These are phyloP conservation scores for Phytophthora syringae DNA, from an alignment of 352 stramenopile species.

Conservation along the genomic window DNA sequence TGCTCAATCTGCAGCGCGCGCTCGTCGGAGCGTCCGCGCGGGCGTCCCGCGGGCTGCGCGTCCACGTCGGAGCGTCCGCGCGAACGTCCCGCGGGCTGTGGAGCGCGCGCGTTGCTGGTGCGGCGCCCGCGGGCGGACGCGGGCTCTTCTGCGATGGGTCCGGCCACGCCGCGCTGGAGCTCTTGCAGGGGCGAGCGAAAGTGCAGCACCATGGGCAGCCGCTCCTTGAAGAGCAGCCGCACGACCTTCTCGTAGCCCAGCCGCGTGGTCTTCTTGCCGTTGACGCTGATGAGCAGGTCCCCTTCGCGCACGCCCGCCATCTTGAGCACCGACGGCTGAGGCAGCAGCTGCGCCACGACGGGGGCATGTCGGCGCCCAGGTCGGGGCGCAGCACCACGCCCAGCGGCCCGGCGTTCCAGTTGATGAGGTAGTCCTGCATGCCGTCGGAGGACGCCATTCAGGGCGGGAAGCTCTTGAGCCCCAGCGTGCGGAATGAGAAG, in stretches of 20 bases:
- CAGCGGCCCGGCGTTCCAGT: constrained; percentile 84
- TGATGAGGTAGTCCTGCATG: constrained; percentile 85
- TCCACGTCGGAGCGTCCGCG: constrained; percentile 20
- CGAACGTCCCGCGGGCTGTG: constrained; percentile 1
- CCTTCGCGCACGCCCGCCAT: constrained; percentile 69
- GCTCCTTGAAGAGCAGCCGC: constrained; percentile 80
- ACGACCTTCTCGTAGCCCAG: constrained; percentile 84
- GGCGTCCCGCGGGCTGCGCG: not conserved
- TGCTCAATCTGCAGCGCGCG: constrained; percentile 7
- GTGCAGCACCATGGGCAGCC: constrained; percentile 75
- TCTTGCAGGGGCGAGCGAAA: constrained; percentile 63
- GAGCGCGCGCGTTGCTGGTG: constrained; percentile 7
- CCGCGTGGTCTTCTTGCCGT: constrained; percentile 78
- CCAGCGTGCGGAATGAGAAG: constrained; percentile 7
- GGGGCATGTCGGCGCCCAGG: constrained; percentile 75
- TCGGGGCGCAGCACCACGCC: constrained; percentile 77
- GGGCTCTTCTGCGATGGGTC: constrained; percentile 23
- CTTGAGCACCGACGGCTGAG: constrained; percentile 74
- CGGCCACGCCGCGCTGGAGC: constrained; percentile 16
- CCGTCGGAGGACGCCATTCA: constrained; percentile 6
- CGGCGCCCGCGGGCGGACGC: constrained; percentile 7
- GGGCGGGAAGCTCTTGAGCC: no score
- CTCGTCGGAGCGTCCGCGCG: constrained; percentile 12
- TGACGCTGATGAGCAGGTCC: constrained; percentile 80
- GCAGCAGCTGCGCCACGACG: constrained; percentile 75